Evolutionary conservation across 352 stramenopile species (phyloP), one percentile per base, ranked within the genome.

Genomic region (Globisporangium heterothallicum): DNA sequence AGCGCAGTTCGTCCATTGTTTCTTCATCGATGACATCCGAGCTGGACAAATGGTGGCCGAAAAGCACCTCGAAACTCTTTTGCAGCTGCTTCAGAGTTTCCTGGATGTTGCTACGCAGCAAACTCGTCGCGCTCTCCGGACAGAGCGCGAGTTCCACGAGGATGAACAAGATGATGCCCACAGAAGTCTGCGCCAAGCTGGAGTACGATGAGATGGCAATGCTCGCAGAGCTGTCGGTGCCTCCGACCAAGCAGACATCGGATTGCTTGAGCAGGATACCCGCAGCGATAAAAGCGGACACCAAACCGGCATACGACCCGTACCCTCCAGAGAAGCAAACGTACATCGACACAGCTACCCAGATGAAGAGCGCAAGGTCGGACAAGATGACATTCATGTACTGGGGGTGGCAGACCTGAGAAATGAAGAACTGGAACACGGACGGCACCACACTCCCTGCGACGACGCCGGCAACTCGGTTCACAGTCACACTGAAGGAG

Each of bases 381-480:
- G 73, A 84, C 5, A 89, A 61, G 30, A 76, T 53, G 4, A 70
- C 63, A 26, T 77, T 71, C 29, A 86, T 29, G 24, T 59, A 60
- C 25, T 49, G 41, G 1, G 70, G 68, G 10, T 56, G 42, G 46
- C 81, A 92, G 18, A 86, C 68, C 51, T 92, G 75, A 8, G 74
- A 72, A 58, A 89, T 84, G 60, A 90, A 90, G 56, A 92, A 90
- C 71, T 88, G 75, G 53, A 89, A 87, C 0, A 93, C 78, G 14
- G 79, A 91, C 21, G 82, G 82, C 45, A 93, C 70, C 29, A 93
- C 78, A 59, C 75, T 88, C 3, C 79, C 82, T 1, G 82, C 82
- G n/a, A 93, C 78, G 50, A 93, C 79, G 42, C 82, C 82, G 14
- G 72, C 82, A 10, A 93, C 82, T 59, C 82, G 82, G n/a, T 90